Conservation (phyloP, 352 stramenopile species). For the Globisporangium alternatum region DNA sequence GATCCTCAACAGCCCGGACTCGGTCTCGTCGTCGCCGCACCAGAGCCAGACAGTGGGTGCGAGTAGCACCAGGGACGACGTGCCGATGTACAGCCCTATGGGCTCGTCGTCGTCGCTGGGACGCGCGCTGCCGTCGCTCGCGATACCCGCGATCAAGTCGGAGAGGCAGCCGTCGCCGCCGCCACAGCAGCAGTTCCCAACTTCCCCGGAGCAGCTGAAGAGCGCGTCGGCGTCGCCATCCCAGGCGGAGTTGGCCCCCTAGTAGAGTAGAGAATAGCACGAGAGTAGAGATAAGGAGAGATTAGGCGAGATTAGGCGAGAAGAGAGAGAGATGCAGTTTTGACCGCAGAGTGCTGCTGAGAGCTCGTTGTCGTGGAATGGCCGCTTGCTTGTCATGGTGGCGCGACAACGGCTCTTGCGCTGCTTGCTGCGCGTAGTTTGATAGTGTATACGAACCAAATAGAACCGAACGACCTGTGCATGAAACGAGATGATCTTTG, state of each 20-base stretch:
- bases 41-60: not conserved
- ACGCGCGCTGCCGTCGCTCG: slow-evolving; percentile 23
- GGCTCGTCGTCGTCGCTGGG: slow-evolving; percentile 17
- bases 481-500: not conserved
- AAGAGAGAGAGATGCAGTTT: slow-evolving; percentile 3
- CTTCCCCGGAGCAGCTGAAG: not conserved
- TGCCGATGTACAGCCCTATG: slow-evolving; percentile 22
- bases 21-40: slow-evolving; percentile 6
- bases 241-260: not conserved
- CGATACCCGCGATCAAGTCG: slow-evolving; percentile 9
- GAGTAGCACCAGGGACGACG: not conserved
- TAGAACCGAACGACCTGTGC: slow-evolving; percentile 4
- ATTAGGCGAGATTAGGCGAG: no score
- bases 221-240: not conserved
- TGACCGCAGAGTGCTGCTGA: not conserved
- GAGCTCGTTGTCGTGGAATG: not conserved
- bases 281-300: not conserved
- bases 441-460: slow-evolving; percentile 7
- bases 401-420: slow-evolving; percentile 9
- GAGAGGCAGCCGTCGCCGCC: not conserved
- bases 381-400: slow-evolving; percentile 12
- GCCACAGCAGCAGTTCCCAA: not conserved
- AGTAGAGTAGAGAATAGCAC: slow-evolving; percentile 6
- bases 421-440: slow-evolving; percentile 19
- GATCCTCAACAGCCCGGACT: slow-evolving; percentile 65